Base-by-base conservation (phyloP, 371 early-diverging fungal species). In the Entomophthora muscae region DNA sequence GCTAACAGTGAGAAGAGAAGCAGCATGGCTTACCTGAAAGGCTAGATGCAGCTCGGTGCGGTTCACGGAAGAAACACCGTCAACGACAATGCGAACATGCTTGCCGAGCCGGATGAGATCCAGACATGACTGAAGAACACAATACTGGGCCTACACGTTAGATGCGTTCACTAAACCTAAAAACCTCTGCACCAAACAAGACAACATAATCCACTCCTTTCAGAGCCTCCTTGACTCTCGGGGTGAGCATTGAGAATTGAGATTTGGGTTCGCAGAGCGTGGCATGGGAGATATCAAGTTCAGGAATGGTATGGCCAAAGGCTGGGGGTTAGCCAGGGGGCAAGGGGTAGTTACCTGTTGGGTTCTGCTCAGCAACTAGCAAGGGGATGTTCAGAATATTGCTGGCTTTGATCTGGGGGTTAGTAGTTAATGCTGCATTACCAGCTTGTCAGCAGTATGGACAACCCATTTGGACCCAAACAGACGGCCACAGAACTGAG, bases 41-140 rank as follows among this genome's bases (percentile, higher is more conserved):
- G 95, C 93, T 67, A 91, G 81, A n/a, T 78, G 76, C 66, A 87
- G 85, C 71, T 96, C 95, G 10, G 82, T 83, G 29, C 70, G 65
- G 69, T 93, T 91, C 71, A 84, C 84, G 33, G 92, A 90, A 3
- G 91, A 91, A 7, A 94, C 87, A 51, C 91, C 97, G 71, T 95
- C 95, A 0, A 87, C 85, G 53, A 94, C 72, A 27, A 96, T 85
- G 69, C 87, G 83, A 56, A 93, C 94, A 67, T 88, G 81, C 65
- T 78, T 78, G 64, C 83, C 75, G 33, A 79, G 71, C 33, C 86
- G 85, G 42, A 90, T 69, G 10, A 96, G 71, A 53, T 95, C 97
- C 65, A 96, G 75, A 17, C 90, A 86, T 1, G 95, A 92, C 74
- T 96, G 95, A 59, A 88, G 71, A 2, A 96, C 88, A 72, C 97